Conservation (phyloP, 2,329 filamentous ascomycete genomes). For the Fusarium haematococcum region DNA sequence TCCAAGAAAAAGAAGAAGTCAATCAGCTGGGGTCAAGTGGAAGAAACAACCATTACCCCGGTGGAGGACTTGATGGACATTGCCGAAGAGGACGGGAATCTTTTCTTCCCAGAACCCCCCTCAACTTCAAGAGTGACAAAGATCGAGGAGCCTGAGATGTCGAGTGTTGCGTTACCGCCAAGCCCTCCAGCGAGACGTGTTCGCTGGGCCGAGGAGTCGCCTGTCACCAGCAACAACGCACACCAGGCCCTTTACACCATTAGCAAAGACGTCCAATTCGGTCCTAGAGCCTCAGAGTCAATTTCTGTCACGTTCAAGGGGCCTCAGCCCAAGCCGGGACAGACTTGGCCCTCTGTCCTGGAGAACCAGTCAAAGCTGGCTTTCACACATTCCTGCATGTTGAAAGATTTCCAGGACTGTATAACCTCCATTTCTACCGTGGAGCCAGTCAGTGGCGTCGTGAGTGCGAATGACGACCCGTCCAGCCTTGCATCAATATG, state of each 20-base stretch:
- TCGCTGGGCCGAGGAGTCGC: not conserved
- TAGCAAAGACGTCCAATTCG: conserved; percentile 33
- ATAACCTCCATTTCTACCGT: conserved; percentile 11
- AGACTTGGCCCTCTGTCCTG: conserved; percentile 46
- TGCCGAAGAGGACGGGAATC: conserved; percentile 31
- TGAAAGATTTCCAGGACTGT: conserved; percentile 47
- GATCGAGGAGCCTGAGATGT: conserved; percentile 2
- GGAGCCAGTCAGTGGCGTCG: conserved; percentile 37
- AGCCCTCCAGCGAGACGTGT: not conserved
- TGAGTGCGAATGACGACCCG: conserved; percentile 23
- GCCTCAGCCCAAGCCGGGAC: not conserved
- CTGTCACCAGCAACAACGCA: not conserved
- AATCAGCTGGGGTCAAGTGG: conserved; percentile 39
- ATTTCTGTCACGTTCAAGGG: conserved; percentile 31
- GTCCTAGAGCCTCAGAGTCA: conserved; percentile 9
- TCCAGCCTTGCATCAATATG: conserved; percentile 45
- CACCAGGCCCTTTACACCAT: conserved; percentile 1
- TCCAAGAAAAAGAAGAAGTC: conserved; percentile 44
- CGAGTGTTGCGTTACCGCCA: not conserved
- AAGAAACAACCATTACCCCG: conserved; percentile 38
- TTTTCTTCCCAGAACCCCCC: conserved; percentile 35
- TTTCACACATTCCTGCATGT: conserved; percentile 52
- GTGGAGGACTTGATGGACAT: conserved; percentile 40
- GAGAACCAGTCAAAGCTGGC: conserved; percentile 37
- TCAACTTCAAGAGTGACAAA: not conserved